Conservation (phyloP, 306 rosid genomes). For the Quillaja saponaria region DNA sequence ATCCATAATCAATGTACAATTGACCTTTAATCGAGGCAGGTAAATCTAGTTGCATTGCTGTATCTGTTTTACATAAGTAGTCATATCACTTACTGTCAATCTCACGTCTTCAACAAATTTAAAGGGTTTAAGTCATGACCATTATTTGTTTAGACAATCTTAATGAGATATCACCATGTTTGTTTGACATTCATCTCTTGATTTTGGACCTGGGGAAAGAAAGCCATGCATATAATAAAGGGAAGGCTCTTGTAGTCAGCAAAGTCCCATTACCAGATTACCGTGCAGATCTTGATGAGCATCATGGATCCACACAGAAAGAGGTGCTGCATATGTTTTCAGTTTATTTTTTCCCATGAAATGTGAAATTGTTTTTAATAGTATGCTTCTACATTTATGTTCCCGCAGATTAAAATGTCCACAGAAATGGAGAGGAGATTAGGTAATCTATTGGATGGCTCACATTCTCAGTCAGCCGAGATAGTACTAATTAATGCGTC, state of each 20-base stretch:
- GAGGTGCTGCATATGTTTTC: conserved; percentile 51
- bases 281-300: conserved; percentile 96
- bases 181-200: conserved; percentile 37
- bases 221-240: conserved; percentile 89
- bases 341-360: conserved; percentile 14
- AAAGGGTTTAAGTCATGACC: too few relatives aligned
- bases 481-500: conserved; percentile 31
- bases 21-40: conserved; percentile 1
- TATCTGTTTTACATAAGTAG: too few relatives aligned
- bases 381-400: too few relatives aligned
- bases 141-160: too few relatives aligned
- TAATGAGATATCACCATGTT: conserved; percentile 12
- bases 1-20: conserved; percentile 10
- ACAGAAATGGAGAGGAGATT: conserved; percentile 76
- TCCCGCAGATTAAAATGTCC: conserved; percentile 81
- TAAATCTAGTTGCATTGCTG: background rate
- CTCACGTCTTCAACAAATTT: too few relatives aligned
- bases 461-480: conserved; percentile 51
- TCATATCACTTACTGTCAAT: too few relatives aligned
- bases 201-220: conserved; percentile 67
- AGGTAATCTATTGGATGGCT: conserved; percentile 70
- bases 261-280: conserved; percentile 91
- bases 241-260: conserved; percentile 87
- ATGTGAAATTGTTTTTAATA: conserved; percentile 5
- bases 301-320: conserved; percentile 87